Evolutionary conservation across 2,329 filamentous ascomycete species (phyloP).

Genomic region (Phialophora chinensis): DNA sequence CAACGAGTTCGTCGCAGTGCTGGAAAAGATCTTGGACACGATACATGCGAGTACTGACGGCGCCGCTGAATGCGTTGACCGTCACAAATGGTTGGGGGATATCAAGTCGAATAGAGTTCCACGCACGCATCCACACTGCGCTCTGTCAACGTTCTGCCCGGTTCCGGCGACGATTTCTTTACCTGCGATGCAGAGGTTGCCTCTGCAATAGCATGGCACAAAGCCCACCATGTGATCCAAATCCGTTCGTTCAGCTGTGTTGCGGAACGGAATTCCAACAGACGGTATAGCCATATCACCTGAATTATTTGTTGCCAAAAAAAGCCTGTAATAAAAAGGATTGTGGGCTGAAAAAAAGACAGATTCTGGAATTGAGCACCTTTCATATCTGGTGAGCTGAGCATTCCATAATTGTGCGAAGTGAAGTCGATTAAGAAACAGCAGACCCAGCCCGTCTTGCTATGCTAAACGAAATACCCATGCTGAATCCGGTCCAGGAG

Average conservation of each 20-base stretch:
- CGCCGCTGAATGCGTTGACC: slow-evolving; percentile 59
- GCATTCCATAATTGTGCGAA: slow-evolving; percentile 65
- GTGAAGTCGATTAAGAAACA: slow-evolving; percentile 64
- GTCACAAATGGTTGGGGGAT: slow-evolving; percentile 62
- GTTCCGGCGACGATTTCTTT: slow-evolving; percentile 38
- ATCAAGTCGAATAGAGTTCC: slow-evolving; percentile 60
- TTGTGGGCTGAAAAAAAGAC: slow-evolving; percentile 65
- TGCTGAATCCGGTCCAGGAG: neutral
- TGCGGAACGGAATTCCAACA: slow-evolving; percentile 56
- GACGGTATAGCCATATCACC: slow-evolving; percentile 62
- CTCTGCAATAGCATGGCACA: slow-evolving; percentile 61
- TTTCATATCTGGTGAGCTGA: slow-evolving; percentile 64
- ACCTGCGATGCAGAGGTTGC: slow-evolving; percentile 66
- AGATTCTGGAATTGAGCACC: slow-evolving; percentile 64
- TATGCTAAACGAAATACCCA: slow-evolving; percentile 29
- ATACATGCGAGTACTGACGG: slow-evolving; percentile 63
- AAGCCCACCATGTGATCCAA: slow-evolving; percentile 59
- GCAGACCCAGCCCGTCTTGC: slow-evolving; percentile 50
- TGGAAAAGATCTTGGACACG: slow-evolving; percentile 65
- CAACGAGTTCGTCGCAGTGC: slow-evolving; percentile 60
- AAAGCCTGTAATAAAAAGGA: slow-evolving; percentile 64
- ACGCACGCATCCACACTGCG: slow-evolving; percentile 65
- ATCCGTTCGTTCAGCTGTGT: slow-evolving; percentile 49
- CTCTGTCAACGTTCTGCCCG: neutral
- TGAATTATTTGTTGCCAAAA: slow-evolving; percentile 66